Conservation (phyloP, 164 flowering plant species). For the Magnolia sinica region DNA sequence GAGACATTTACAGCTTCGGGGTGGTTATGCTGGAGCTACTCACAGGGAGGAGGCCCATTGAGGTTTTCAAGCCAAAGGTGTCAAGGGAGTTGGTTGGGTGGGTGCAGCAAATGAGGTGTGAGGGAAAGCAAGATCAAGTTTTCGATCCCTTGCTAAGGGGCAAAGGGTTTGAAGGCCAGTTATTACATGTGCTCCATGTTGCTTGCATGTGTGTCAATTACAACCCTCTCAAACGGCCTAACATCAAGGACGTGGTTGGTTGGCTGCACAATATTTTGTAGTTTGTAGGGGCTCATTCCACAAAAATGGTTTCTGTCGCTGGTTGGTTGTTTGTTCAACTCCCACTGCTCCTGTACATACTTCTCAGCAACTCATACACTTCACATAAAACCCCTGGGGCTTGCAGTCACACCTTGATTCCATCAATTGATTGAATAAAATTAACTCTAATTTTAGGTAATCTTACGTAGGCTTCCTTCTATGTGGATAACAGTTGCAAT, state of each 20-base stretch:
- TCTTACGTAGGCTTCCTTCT: background rate
- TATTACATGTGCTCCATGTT: slow-evolving; percentile 8
- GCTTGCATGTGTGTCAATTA: slow-evolving; percentile 18
- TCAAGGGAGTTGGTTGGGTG: slow-evolving; percentile 14
- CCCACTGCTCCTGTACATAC: background rate
- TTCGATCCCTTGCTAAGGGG: slow-evolving; percentile 8
- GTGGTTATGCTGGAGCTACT: slow-evolving; percentile 15
- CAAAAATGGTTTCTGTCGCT: background rate
- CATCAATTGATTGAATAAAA: background rate
- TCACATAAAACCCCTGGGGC: background rate
- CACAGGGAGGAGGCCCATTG: slow-evolving; percentile 16
- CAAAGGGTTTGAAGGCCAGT: slow-evolving; percentile 13
- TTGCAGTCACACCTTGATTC: background rate
- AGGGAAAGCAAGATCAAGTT: slow-evolving; percentile 12
- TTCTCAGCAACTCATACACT: background rate
- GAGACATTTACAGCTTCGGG: slow-evolving; percentile 16
- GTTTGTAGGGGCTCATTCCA: background rate
- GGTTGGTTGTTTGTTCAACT: background rate
- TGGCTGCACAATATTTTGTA: background rate
- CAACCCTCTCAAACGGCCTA: slow-evolving; percentile 13
- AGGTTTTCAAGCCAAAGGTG: slow-evolving; percentile 12
- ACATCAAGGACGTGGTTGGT: slow-evolving; percentile 9
- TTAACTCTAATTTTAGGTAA: background rate
- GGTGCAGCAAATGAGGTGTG: slow-evolving; percentile 13
- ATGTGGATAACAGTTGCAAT: background rate